Evolutionary conservation across 208 protist genomes (phyloP).

Genomic region (Leishmania turanica): DNA sequence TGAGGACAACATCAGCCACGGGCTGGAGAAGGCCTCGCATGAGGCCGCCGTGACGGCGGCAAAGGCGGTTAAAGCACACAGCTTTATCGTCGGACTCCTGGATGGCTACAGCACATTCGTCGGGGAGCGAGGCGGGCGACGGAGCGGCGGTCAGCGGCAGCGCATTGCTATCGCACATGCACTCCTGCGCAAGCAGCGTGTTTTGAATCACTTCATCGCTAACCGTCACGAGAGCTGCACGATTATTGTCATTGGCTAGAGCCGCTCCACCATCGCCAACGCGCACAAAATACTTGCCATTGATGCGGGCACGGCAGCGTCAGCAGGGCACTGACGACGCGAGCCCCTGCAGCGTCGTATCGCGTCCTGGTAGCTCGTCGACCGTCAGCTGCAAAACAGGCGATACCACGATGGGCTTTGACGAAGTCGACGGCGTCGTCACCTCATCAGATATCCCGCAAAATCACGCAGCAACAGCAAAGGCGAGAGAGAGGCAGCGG

Average conservation of each 20-base stretch:
- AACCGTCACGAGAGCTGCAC: constrained; percentile 60
- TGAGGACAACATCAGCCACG: constrained; percentile 73
- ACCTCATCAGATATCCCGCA: constrained; percentile 5
- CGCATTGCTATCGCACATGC: constrained; percentile 94
- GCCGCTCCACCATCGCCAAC: constrained; percentile 60
- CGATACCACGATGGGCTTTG: constrained; percentile 45
- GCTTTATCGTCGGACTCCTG: constrained; percentile 45
- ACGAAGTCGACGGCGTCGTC: constrained; percentile 17
- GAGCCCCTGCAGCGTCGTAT: constrained; percentile 38
- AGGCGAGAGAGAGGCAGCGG: background rate
- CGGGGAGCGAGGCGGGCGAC: constrained; percentile 75
- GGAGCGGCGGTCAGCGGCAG: constrained; percentile 95
- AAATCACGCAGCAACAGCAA: background rate
- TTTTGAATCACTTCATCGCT: constrained; percentile 67
- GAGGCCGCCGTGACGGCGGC: constrained; percentile 44
- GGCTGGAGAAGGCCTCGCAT: constrained; percentile 28
- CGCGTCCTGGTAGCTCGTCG: constrained; percentile 42
- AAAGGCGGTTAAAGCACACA: constrained; percentile 57
- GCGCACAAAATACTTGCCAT: constrained; percentile 65
- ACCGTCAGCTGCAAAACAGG: constrained; percentile 40
- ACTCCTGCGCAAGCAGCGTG: constrained; percentile 72
- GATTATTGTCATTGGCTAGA: constrained; percentile 70
- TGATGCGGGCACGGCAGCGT: constrained; percentile 40
- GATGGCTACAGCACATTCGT: constrained; percentile 57
- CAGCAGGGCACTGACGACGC: constrained; percentile 55